Percentiles rank a stretch among this genome's conserved stretches.
Conservation (phyloP, 768 basidiomycete genomes). For the Lentinula guzmanii region DNA sequence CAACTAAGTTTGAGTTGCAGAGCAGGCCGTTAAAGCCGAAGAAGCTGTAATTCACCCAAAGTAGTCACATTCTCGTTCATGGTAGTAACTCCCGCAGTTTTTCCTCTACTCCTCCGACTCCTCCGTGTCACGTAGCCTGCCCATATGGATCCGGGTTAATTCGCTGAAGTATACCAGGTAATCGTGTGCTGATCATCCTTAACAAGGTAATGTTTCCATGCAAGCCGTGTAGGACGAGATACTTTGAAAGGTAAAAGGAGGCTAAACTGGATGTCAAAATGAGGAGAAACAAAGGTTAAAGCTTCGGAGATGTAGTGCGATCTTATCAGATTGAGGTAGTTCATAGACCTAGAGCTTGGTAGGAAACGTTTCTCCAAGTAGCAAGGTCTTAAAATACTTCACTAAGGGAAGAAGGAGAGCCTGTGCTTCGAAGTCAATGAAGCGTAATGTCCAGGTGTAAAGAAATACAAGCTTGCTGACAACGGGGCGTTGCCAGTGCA, state of each 20-base stretch:
- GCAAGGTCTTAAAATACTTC: neutral
- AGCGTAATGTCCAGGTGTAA: neutral
- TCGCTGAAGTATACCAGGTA: neutral
- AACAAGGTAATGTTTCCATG: neutral
- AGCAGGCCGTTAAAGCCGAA: neutral
- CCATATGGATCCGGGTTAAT: neutral
- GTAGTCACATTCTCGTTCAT: neutral
- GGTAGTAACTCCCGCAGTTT: neutral
- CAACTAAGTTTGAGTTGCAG: neutral
- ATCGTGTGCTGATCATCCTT: neutral
- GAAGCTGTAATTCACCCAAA: neutral
- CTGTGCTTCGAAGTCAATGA: too few relatives aligned
- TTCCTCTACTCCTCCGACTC: conserved; percentile 12
- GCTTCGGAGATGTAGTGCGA: neutral
- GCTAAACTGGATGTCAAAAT: neutral
- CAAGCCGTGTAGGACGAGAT: neutral
- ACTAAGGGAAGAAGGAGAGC: neutral
- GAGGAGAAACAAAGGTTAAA: neutral
- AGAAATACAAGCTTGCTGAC: too few relatives aligned
- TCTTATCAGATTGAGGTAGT: neutral
- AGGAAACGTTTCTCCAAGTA: too few relatives aligned
- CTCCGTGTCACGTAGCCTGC: neutral
- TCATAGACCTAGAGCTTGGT: neutral
- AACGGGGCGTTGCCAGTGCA: too few relatives aligned
- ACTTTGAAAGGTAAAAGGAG: neutral